These are phyloP conservation scores for Wallacemonas sp. DNA, from an alignment of 208 protist genomes.

Conservation along the genomic window DNA sequence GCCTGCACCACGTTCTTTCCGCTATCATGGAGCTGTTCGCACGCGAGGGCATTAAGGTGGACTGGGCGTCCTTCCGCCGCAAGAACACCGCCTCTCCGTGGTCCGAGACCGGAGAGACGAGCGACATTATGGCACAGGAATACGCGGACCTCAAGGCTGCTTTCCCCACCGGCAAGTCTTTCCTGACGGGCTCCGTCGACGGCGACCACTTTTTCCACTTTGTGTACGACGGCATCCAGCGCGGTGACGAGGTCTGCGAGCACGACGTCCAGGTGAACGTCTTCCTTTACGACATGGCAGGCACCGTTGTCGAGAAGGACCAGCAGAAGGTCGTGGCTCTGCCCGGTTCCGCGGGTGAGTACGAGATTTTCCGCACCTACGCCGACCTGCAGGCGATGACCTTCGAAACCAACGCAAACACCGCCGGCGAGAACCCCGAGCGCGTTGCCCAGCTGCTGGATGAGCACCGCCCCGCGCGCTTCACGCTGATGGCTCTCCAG, in stretches of 20 bases:
- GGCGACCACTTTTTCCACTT: constrained; percentile 88
- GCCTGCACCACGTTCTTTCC: constrained; percentile 60
- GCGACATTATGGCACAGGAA: constrained; percentile 85
- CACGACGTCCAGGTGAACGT: constrained; percentile 79
- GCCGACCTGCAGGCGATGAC: constrained; percentile 37
- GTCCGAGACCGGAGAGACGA: constrained; percentile 42
- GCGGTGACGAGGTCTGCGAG: constrained; percentile 27
- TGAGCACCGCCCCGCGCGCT: constrained; percentile 46
- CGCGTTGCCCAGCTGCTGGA: constrained; percentile 50
- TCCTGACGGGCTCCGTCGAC: constrained; percentile 82
- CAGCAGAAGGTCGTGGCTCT: constrained; percentile 34
- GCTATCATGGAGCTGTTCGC: constrained; percentile 41
- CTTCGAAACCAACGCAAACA: constrained; percentile 73
- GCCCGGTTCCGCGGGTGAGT: constrained; percentile 26
- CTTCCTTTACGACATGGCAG: constrained; percentile 64
- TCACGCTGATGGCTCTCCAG: constrained; percentile 67
- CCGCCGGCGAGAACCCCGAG: constrained; percentile 17
- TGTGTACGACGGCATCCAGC: constrained; percentile 72
- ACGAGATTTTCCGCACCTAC: constrained; percentile 70
- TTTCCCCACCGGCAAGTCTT: constrained; percentile 73
- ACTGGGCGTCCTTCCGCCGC: constrained; percentile 86
- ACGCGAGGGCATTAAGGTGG: constrained; percentile 29
- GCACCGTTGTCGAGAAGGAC: constrained; percentile 9
- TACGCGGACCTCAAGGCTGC: constrained; percentile 83
- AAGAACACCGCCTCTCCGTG: constrained; percentile 81